phyloP scores from a whole-genome alignment of 805 yeast genomes.

The Hanseniaspora taiwanica region DNA sequence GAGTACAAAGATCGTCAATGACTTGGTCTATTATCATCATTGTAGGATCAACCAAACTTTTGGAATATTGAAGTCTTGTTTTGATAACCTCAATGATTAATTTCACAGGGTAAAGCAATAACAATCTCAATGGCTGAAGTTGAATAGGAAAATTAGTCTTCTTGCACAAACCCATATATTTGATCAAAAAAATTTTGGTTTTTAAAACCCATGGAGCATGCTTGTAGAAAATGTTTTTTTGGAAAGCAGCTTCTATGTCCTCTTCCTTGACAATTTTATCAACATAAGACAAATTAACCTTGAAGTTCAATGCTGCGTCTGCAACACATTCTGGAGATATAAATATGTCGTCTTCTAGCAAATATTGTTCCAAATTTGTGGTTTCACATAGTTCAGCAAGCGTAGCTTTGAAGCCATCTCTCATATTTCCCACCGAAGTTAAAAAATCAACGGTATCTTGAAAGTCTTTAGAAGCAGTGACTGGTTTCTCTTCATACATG shows the following conservation, averaged over 20 bases:
- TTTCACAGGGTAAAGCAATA: slow-evolving; percentile 66
- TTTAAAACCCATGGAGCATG: slow-evolving; percentile 74
- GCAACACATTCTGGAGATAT: slow-evolving; percentile 4
- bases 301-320: not conserved
- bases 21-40: slow-evolving; percentile 94
- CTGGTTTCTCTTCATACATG: slow-evolving; percentile 68
- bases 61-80: slow-evolving; percentile 64
- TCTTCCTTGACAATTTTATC: slow-evolving; percentile 74
- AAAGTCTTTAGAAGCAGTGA: slow-evolving; percentile 51
- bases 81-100: slow-evolving; percentile 68
- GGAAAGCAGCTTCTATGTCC: slow-evolving; percentile 59
- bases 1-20: slow-evolving; percentile 70
- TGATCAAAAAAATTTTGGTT: slow-evolving; percentile 58
- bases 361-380: not conserved
- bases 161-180: slow-evolving; percentile 47
- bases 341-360: slow-evolving; percentile 49
- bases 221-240: slow-evolving; percentile 50
- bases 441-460: slow-evolving; percentile 52
- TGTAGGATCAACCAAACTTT: slow-evolving; percentile 69
- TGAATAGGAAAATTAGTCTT: slow-evolving; percentile 64
- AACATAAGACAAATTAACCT: slow-evolving; percentile 52
- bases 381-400: not conserved
- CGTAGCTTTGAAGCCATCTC: not conserved
- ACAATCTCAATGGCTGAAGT: slow-evolving; percentile 45
- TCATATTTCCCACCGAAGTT: slow-evolving; percentile 1